phyloP scores from a whole-genome alignment of 2,329 filamentous ascomycete species.

The Paecilomyces variotii region DNA sequence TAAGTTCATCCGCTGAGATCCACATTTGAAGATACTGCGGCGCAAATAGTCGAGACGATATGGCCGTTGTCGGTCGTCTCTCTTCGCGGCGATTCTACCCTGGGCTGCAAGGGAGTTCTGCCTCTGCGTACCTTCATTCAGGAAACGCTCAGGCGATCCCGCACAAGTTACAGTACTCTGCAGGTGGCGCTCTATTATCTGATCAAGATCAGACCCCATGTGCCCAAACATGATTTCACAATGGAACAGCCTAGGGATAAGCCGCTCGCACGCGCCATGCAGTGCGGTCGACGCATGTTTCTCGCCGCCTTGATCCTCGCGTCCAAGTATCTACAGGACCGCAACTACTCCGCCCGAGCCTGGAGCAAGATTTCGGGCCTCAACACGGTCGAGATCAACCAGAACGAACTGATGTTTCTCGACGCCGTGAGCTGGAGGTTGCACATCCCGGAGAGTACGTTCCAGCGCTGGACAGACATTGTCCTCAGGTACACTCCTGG shows the following conservation, averaged over 20 bases:
- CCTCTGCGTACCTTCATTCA: conserved; percentile 94
- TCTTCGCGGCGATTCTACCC: conserved; percentile 59
- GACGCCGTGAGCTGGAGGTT: conserved; percentile 87
- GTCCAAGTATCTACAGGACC: conserved; percentile 95
- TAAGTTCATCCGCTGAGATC: conserved; percentile 17
- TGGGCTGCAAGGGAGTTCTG: conserved; percentile 66
- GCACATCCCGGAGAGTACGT: conserved; percentile 81
- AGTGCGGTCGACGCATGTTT: conserved; percentile 97
- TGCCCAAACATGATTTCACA: conserved; percentile 75
- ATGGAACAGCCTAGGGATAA: conserved; percentile 73
- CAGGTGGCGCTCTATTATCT: conserved; percentile 96
- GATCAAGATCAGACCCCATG: conserved; percentile 83
- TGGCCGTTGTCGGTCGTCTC: conserved; percentile 85
- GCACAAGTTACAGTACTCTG: conserved; percentile 93
- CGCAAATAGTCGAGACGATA: conserved; percentile 93
- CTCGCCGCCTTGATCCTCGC: conserved; percentile 88
- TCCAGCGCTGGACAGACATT: conserved; percentile 89
- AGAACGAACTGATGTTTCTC: conserved; percentile 90
- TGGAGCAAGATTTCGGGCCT: conserved; percentile 99
- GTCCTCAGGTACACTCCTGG: conserved; percentile 74
- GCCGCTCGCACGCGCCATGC: conserved; percentile 68
- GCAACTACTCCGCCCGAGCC: conserved; percentile 92
- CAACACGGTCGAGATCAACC: conserved; percentile 86
- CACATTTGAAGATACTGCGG: conserved; percentile 69
- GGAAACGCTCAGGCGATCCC: conserved; percentile 87